These are phyloP conservation scores for Obba rivulosa DNA, from an alignment of 768 basidiomycete species.

Conservation along the genomic window DNA sequence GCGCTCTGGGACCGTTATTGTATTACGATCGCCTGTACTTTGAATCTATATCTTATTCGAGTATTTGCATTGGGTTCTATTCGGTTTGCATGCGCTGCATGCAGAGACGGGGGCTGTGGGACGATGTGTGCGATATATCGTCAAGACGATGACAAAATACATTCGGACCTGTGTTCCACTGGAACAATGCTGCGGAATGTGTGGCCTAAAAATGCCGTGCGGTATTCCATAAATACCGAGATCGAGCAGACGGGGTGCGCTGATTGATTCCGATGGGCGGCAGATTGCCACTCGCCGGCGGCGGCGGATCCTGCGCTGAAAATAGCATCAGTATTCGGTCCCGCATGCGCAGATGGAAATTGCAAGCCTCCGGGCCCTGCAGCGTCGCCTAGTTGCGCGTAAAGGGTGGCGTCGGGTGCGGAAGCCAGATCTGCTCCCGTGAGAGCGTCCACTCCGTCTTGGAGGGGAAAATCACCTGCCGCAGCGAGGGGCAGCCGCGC, in stretches of 20 bases:
- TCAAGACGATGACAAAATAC: no score
- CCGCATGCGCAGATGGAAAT: no score
- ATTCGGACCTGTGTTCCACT: no score
- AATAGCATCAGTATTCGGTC: not conserved
- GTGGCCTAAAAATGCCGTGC: no score
- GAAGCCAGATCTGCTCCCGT: slow-evolving; percentile 31
- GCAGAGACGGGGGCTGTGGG: not conserved
- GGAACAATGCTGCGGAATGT: no score
- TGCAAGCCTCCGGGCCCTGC: not conserved
- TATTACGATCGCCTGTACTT: slow-evolving; percentile 2
- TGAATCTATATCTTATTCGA: not conserved
- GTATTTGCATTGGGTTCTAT: not conserved
- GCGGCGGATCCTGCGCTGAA: not conserved
- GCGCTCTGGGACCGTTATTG: slow-evolving; percentile 3
- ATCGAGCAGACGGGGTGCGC: no score
- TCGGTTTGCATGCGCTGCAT: not conserved
- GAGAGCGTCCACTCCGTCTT: slow-evolving; percentile 43
- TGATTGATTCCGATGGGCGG: no score
- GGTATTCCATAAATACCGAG: no score
- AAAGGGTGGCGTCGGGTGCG: slow-evolving; percentile 7
- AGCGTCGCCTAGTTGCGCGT: slow-evolving; percentile 1
- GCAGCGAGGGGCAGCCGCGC: slow-evolving; percentile 47
- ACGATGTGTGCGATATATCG: no score
- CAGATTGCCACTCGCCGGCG: no score
- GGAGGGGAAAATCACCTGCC: slow-evolving; percentile 51